phyloP scores from a whole-genome alignment of 2,329 filamentous ascomycete species.

The Aspergillus quadricinctus region DNA sequence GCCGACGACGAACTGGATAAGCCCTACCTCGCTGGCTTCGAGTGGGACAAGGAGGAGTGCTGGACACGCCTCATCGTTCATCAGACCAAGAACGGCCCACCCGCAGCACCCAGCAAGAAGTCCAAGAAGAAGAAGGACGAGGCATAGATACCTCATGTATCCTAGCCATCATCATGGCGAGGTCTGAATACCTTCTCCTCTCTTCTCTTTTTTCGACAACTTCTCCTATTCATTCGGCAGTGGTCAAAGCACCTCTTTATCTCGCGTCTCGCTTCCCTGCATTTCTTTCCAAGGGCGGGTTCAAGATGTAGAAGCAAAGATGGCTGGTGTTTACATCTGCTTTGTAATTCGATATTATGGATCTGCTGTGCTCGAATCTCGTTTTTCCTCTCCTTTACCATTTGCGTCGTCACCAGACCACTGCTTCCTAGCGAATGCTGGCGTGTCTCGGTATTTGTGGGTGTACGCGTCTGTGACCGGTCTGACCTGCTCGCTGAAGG shows the following conservation, averaged over 20 bases:
- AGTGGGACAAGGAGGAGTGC: slow-evolving; percentile 91
- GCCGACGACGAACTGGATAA: slow-evolving; percentile 85
- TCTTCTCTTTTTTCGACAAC: background rate
- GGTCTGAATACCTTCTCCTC: background rate
- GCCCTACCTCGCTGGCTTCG: slow-evolving; percentile 87
- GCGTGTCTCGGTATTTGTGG: background rate
- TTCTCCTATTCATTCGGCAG: background rate
- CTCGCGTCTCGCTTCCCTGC: slow-evolving; percentile 14
- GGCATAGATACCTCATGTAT: slow-evolving; percentile 22
- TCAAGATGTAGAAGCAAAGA: slow-evolving; percentile 25
- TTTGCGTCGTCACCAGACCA: slow-evolving; percentile 4
- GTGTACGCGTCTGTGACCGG: background rate
- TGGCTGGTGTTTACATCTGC: slow-evolving; percentile 16
- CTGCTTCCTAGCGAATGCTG: slow-evolving; percentile 3
- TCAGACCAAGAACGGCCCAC: slow-evolving; percentile 66
- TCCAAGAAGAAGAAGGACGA: slow-evolving; percentile 60
- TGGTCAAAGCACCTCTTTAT: slow-evolving; percentile 4
- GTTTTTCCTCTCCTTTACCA: slow-evolving; percentile 5
- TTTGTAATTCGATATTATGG: slow-evolving; percentile 8
- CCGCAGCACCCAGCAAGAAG: slow-evolving; percentile 45
- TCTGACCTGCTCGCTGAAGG: background rate
- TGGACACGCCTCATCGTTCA: slow-evolving; percentile 86
- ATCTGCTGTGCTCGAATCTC: slow-evolving; percentile 6
- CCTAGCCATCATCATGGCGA: background rate
- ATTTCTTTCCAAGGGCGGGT: slow-evolving; percentile 7